Percentiles rank a stretch among this genome's conserved stretches.
These are phyloP conservation scores for Backusella australiensis DNA, from an alignment of 192 early-diverging fungal species.

Conservation along the genomic window DNA sequence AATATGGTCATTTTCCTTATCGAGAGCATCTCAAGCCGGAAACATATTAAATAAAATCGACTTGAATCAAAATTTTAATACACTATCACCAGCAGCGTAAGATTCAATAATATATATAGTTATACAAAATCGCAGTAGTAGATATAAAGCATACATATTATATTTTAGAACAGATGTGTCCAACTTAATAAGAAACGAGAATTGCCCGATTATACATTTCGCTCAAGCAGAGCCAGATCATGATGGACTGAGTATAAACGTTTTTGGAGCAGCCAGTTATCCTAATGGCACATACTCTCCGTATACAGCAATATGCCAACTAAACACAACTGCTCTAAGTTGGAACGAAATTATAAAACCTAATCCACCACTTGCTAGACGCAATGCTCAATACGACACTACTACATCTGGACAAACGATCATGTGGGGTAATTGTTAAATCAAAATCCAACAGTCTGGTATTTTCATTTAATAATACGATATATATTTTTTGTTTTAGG, in stretches of 20 bases:
- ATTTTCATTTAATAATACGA: neutral
- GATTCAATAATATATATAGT: neutral
- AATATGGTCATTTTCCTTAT: slow-evolving; percentile 14
- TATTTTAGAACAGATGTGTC: slow-evolving; percentile 8
- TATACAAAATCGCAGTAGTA: neutral
- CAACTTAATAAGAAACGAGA: neutral
- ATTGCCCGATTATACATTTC: slow-evolving; percentile 19
- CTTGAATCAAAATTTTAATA: neutral
- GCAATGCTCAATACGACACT: neutral
- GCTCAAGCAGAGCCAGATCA: neutral
- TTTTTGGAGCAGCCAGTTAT: neutral
- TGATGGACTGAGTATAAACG: slow-evolving; percentile 7
- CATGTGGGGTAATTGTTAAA: neutral
- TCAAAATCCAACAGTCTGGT: neutral
- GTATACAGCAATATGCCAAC: neutral
- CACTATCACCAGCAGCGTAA: slow-evolving; percentile 6
- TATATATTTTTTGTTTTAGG: neutral
- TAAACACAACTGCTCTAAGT: neutral
- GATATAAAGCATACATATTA: neutral
- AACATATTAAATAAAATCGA: slow-evolving; percentile 8
- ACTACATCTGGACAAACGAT: slow-evolving; percentile 5
- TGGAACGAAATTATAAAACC: neutral
- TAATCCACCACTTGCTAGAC: slow-evolving; percentile 8
- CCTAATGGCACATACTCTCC: slow-evolving; percentile 8
- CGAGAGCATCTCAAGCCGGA: slow-evolving; percentile 12